phyloP scores from a whole-genome alignment of 1,139 yeast genomes.

The Schwanniomyces etchellsii region DNA sequence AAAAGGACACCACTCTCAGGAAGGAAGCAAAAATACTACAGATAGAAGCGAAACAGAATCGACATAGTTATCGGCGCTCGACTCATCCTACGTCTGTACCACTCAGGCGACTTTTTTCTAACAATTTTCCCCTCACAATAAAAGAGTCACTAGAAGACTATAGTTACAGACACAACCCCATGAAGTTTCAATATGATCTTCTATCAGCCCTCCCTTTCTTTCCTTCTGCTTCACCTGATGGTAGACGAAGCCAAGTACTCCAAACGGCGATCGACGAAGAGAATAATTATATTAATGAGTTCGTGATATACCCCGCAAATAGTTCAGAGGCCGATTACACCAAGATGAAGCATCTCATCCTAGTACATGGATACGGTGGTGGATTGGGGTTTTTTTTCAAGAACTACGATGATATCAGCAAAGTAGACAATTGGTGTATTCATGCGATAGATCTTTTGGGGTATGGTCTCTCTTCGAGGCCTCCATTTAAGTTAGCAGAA shows the following conservation, averaged over 20 bases:
- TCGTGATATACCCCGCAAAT: conserved; percentile 47
- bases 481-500: conserved; percentile 35
- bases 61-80: conserved; percentile 41
- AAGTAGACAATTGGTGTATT: conserved; percentile 46
- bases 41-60: no score
- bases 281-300: conserved; percentile 57
- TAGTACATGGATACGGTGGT: conserved; percentile 78
- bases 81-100: conserved; percentile 66
- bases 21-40: no score
- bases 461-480: conserved; percentile 69
- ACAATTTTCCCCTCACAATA: conserved; percentile 53
- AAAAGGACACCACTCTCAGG: no score
- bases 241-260: conserved; percentile 27
- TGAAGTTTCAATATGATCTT: conserved; percentile 48
- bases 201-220: conserved; percentile 36
- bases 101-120: conserved; percentile 41
- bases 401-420: conserved; percentile 46
- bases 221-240: conserved; percentile 26
- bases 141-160: conserved; percentile 50
- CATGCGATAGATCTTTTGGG: conserved; percentile 75
- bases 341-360: conserved; percentile 48
- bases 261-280: conserved; percentile 29
- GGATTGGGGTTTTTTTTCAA: conserved; percentile 68
- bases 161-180: conserved; percentile 31
- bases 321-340: conserved; percentile 18